Percentiles rank a stretch among this genome's conserved stretches.
phyloP scores from a whole-genome alignment of 495 filamentous ascomycete species.

The Penicillium silybi region DNA sequence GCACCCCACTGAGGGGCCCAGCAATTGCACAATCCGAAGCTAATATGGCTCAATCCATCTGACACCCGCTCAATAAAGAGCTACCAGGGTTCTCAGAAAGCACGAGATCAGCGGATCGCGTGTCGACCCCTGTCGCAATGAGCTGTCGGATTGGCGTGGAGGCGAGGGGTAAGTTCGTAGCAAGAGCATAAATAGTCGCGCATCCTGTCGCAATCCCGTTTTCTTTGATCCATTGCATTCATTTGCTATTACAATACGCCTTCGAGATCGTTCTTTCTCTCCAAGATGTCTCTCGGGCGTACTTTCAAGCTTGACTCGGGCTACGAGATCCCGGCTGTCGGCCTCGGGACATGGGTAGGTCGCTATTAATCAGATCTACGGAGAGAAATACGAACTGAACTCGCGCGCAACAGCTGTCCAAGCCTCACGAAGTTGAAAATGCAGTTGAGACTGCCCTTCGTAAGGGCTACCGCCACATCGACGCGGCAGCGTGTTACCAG shows the following conservation, averaged over 20 bases:
- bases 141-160: constrained; percentile 1
- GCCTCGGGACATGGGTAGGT: constrained; percentile 31
- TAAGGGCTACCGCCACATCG: constrained; percentile 45
- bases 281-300: constrained; percentile 35
- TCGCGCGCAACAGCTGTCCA: constrained; percentile 35
- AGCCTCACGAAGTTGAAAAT: constrained; percentile 45
- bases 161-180: constrained; percentile 10
- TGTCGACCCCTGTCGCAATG: constrained; percentile 1
- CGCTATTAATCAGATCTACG: constrained; percentile 1
- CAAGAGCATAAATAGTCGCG: constrained; percentile 5
- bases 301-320: constrained; percentile 40
- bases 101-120: background rate
- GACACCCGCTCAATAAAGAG: constrained; percentile 4
- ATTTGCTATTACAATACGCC: too few relatives aligned
- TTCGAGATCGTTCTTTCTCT: background rate
- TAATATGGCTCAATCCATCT: constrained; percentile 6
- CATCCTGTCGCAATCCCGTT: background rate
- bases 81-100: background rate
- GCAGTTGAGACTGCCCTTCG: constrained; percentile 47
- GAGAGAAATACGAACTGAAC: background rate
- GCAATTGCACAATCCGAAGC: constrained; percentile 14
- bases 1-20: constrained; percentile 7
- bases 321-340: constrained; percentile 36
- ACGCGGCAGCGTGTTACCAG: constrained; percentile 34
- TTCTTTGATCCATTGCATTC: background rate